Evolutionary conservation across 257 asterid species (phyloP).

Genomic region (Solanum chmielewskii): DNA sequence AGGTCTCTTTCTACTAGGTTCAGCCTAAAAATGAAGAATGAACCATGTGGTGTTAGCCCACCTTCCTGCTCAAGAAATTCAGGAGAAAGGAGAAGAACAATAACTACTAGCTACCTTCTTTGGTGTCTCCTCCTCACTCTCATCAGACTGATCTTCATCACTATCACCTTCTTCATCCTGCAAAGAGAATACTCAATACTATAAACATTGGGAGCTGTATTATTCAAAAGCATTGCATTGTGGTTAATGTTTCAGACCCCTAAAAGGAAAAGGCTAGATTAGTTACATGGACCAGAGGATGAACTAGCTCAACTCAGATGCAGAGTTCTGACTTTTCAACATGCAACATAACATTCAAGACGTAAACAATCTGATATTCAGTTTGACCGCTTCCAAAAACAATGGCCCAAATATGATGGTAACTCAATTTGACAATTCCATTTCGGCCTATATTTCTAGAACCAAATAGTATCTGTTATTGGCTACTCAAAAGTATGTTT

Average conservation of each 20-base stretch:
- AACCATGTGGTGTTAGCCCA: not conserved
- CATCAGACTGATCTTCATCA: conserved; percentile 35
- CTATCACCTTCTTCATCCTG: conserved; percentile 3
- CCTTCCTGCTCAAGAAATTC: not conserved
- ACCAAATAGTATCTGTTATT: not conserved
- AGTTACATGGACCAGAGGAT: not conserved
- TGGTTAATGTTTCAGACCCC: not conserved
- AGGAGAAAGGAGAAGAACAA: not conserved
- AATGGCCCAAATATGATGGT: not conserved
- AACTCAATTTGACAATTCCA: not conserved
- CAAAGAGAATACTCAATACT: not conserved
- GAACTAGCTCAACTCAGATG: not conserved
- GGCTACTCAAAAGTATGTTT: not conserved
- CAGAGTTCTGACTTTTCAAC: not conserved
- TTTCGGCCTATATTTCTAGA: not conserved
- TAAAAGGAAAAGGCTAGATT: not conserved
- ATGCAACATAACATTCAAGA: not conserved
- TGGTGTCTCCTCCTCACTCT: conserved; percentile 69
- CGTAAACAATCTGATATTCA: not conserved
- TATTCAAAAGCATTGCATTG: not conserved
- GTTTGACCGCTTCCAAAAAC: not conserved
- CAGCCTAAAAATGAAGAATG: conserved; percentile 20
- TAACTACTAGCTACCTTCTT: conserved; percentile 42
- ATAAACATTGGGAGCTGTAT: not conserved
- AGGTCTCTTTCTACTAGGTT: conserved; percentile 43